Percentiles rank a stretch among this genome's conserved stretches.
These are phyloP conservation scores for Dactylellina leptospora DNA, from an alignment of 2,329 filamentous ascomycete genomes.

Conservation along the genomic window DNA sequence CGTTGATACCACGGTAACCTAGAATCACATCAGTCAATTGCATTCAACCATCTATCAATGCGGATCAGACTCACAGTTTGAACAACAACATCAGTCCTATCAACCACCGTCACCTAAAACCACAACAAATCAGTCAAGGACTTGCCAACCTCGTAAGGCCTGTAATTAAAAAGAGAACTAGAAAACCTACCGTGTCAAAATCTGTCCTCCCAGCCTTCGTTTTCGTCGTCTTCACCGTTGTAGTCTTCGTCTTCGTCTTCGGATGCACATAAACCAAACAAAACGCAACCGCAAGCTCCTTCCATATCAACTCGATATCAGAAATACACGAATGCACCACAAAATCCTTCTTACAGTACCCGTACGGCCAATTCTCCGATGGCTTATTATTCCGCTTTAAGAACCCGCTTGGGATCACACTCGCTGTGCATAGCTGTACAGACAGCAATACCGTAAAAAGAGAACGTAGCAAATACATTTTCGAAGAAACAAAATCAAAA, in stretches of 20 bases:
- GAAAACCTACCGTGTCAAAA: slow-evolving; percentile 1
- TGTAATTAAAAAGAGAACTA: too few relatives aligned
- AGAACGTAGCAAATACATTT: neutral
- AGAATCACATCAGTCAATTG: neutral
- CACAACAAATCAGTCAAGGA: neutral
- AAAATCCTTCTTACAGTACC: slow-evolving; percentile 6
- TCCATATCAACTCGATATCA: slow-evolving; percentile 19
- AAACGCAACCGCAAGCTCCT: slow-evolving; percentile 9
- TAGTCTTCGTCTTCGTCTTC: neutral
- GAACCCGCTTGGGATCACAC: slow-evolving; percentile 6
- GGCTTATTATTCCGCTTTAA: neutral
- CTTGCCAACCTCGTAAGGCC: too few relatives aligned
- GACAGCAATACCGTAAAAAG: neutral
- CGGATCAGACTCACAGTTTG: neutral
- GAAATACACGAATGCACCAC: slow-evolving; percentile 15
- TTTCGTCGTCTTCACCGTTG: neutral
- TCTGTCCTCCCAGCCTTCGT: neutral
- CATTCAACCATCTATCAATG: too few relatives aligned
- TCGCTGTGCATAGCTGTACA: neutral
- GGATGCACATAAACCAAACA: slow-evolving; percentile 15
- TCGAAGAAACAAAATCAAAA: neutral
- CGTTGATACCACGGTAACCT: slow-evolving; percentile 1
- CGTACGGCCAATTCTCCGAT: neutral
- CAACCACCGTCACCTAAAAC: slow-evolving; percentile 6
- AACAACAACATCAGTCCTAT: slow-evolving; percentile 3